These are phyloP conservation scores for Sugiyamaella japonica DNA, from an alignment of 1,139 yeast species.

Conservation along the genomic window DNA sequence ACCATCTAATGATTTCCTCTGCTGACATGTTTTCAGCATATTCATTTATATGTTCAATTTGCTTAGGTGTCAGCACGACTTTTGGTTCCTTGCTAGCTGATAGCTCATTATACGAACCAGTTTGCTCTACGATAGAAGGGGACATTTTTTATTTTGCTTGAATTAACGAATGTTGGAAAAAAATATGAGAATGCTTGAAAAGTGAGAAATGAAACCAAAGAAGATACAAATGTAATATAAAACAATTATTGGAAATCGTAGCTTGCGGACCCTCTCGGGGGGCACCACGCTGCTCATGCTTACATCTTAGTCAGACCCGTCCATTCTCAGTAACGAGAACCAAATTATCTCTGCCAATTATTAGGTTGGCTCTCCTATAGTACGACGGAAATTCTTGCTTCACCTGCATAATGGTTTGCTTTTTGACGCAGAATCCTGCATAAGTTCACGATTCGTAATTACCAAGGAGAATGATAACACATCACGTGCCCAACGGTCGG, in stretches of 20 bases:
- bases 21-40: constrained; percentile 59
- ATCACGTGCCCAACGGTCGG: constrained; percentile 8
- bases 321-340: constrained; percentile 1
- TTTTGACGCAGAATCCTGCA: constrained; percentile 8
- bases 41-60: constrained; percentile 51
- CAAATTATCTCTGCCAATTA: neutral
- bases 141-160: neutral
- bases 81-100: neutral
- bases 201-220: neutral
- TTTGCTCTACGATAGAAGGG: constrained; percentile 10
- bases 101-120: neutral
- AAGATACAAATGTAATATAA: neutral
- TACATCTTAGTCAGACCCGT: constrained; percentile 1
- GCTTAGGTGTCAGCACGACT: constrained; percentile 25
- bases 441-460: constrained; percentile 3
- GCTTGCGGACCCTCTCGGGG: too few species aligned
- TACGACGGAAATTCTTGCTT: neutral
- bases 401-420: neutral
- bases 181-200: neutral
- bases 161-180: neutral
- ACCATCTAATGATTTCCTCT: constrained; percentile 77
- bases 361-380: neutral
- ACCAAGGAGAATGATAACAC: constrained; percentile 6
- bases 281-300: neutral
- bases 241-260: too few species aligned